A percentile compares a stretch with the other conserved stretches of the same genome.
Evolutionary conservation across 352 stramenopile genomes (phyloP).

Genomic region (Phytophthora agathidicida): DNA sequence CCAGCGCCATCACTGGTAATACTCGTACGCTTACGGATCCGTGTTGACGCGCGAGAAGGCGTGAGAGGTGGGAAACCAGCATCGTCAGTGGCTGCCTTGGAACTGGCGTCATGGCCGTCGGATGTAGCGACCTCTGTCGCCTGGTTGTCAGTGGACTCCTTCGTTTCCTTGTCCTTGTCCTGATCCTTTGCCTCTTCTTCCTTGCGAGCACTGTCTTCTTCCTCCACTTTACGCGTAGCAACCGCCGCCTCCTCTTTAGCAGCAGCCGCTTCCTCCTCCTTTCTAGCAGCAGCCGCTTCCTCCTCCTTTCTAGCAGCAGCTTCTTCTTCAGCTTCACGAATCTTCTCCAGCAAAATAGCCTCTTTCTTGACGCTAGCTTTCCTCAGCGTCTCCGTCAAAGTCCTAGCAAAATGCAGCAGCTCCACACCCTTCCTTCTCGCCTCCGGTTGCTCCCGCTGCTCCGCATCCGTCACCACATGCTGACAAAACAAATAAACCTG

Average conservation of each 20-base stretch:
- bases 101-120: slow-evolving; percentile 14
- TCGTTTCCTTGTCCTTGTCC: neutral
- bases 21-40: slow-evolving; percentile 57
- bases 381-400: slow-evolving; percentile 70
- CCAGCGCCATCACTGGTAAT: slow-evolving; percentile 47
- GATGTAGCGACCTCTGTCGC: neutral
- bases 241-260: too few relatives aligned
- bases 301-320: slow-evolving; percentile 24
- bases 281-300: slow-evolving; percentile 1
- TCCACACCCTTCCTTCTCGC: slow-evolving; percentile 78
- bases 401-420: slow-evolving; percentile 76
- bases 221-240: too few relatives aligned
- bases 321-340: slow-evolving; percentile 26
- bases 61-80: slow-evolving; percentile 27
- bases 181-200: slow-evolving; percentile 6
- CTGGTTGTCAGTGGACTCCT: neutral
- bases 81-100: slow-evolving; percentile 11
- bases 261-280: slow-evolving; percentile 11
- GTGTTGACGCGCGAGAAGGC: slow-evolving; percentile 54
- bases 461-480: slow-evolving; percentile 67
- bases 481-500: slow-evolving; percentile 80
- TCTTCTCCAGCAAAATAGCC: slow-evolving; percentile 54
- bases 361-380: slow-evolving; percentile 79
- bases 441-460: slow-evolving; percentile 52
- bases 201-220: neutral